Evolutionary conservation across 257 asterid genomes (phyloP).

Genomic region (Scutellaria baicalensis): DNA sequence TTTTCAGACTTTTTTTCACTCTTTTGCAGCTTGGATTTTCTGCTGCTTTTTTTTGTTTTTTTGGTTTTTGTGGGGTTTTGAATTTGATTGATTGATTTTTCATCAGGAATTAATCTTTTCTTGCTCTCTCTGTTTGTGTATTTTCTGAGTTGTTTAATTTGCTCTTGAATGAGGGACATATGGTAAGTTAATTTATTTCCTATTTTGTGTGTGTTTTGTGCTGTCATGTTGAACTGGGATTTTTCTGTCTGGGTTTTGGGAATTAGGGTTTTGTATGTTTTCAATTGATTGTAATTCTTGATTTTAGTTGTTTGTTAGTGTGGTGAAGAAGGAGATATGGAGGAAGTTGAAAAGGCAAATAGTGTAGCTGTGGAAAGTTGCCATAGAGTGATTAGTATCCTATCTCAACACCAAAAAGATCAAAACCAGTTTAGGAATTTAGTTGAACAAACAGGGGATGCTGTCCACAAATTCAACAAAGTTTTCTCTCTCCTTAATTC

Average conservation of each 20-base stretch:
- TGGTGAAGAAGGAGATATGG: conserved; percentile 36
- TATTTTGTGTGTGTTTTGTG: neutral
- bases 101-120: conserved; percentile 3
- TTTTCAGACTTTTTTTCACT: conserved; percentile 1
- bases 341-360: conserved; percentile 73
- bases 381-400: conserved; percentile 55
- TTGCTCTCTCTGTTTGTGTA: no score
- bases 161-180: conserved; percentile 21
- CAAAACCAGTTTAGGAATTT: conserved; percentile 45
- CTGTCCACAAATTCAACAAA: conserved; percentile 59
- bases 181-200: neutral
- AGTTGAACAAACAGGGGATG: conserved; percentile 61
- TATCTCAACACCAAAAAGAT: conserved; percentile 44
- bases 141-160: neutral
- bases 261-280: conserved; percentile 24
- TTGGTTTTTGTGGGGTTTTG: conserved; percentile 4
- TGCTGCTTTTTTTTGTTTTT: neutral
- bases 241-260: conserved; percentile 19
- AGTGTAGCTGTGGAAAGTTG: conserved; percentile 78
- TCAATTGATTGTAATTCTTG: neutral
- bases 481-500: conserved; percentile 65
- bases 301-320: neutral
- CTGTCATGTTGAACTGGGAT: neutral
- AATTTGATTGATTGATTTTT: neutral
- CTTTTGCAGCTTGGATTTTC: conserved; percentile 14